A percentile compares a stretch with the other conserved stretches of the same genome.
Conservation (phyloP, 345 rosid species). For the Schrenkiella parvula region DNA sequence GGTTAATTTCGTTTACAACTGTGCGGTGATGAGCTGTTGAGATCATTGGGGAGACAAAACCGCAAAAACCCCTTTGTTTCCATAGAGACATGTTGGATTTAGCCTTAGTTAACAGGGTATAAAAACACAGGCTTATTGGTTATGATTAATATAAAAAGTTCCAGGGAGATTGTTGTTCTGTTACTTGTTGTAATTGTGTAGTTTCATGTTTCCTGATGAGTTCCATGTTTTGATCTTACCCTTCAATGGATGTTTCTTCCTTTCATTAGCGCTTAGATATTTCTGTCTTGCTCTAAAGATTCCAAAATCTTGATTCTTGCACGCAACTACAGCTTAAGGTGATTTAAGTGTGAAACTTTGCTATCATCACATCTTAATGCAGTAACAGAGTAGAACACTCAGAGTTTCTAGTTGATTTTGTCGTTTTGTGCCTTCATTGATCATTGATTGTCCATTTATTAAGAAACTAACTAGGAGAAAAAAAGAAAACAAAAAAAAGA, state of each 20-base stretch:
- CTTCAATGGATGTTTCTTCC: conserved; percentile 18
- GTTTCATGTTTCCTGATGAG: conserved; percentile 16
- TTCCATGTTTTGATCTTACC: conserved; percentile 9
- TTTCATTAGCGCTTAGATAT: not conserved
- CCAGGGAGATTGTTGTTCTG: not conserved
- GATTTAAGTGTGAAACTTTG: not conserved
- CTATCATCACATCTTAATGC: not conserved
- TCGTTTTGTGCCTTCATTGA: conserved; percentile 1
- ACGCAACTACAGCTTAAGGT: not conserved
- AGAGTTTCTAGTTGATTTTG: not conserved
- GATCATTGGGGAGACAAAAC: too few relatives aligned
- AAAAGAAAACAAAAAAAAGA: not conserved
- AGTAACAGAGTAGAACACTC: conserved; percentile 1
- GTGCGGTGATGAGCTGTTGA: conserved; percentile 87
- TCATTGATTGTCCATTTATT: not conserved
- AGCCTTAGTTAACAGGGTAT: conserved; percentile 13
- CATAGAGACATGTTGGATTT: not conserved
- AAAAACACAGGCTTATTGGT: conserved; percentile 19
- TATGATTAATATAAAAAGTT: not conserved
- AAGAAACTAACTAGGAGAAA: not conserved
- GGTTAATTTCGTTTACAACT: conserved; percentile 64
- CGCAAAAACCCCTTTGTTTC: too few relatives aligned
- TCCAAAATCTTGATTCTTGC: not conserved
- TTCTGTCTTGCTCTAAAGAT: conserved; percentile 4
- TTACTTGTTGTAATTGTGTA: conserved; percentile 24